These are phyloP conservation scores for Helicocarpus griseus DNA, from an alignment of 2,329 filamentous ascomycete genomes.

Conservation along the genomic window DNA sequence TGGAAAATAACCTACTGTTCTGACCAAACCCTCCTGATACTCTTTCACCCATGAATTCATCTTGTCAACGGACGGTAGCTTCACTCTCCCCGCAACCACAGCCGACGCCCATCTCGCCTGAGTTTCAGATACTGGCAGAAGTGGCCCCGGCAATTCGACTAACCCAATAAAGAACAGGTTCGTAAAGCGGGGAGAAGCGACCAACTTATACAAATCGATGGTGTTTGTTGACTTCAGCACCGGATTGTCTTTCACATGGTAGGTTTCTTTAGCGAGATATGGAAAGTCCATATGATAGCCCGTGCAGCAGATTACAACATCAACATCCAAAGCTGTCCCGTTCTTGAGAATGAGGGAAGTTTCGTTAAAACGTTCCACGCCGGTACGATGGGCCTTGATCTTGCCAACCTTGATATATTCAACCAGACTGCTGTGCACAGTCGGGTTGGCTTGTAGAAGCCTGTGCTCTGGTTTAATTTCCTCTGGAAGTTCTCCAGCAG, in stretches of 20 bases:
- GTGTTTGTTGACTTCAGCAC: conserved; percentile 11
- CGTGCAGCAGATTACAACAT: conserved; percentile 26
- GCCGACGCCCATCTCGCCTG: conserved; percentile 27
- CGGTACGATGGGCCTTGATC: conserved; percentile 25
- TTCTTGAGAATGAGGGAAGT: conserved; percentile 21
- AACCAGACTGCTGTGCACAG: conserved; percentile 24
- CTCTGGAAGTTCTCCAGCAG: conserved; percentile 23
- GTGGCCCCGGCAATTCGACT: conserved; percentile 23
- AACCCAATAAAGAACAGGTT: conserved; percentile 29
- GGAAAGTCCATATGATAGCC: conserved; percentile 20
- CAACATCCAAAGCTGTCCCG: conserved; percentile 21
- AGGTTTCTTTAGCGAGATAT: conserved; percentile 13
- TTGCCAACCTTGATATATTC: conserved; percentile 25
- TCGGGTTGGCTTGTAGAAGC: conserved; percentile 27
- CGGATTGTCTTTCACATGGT: conserved; percentile 10
- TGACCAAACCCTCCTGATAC: conserved; percentile 19
- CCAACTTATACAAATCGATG: conserved; percentile 25
- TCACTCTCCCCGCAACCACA: conserved; percentile 18
- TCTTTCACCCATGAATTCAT: conserved; percentile 20
- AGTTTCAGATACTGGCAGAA: conserved; percentile 24
- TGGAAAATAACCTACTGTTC: conserved; percentile 9
- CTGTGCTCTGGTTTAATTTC: conserved; percentile 26
- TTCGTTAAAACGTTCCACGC: conserved; percentile 22
- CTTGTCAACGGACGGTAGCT: conserved; percentile 17
- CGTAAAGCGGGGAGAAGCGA: conserved; percentile 21